Evolutionary conservation across 208 protist genomes (phyloP), one percentile per base, ranked within the genome.

Genomic region (Porcisia hertigi): DNA sequence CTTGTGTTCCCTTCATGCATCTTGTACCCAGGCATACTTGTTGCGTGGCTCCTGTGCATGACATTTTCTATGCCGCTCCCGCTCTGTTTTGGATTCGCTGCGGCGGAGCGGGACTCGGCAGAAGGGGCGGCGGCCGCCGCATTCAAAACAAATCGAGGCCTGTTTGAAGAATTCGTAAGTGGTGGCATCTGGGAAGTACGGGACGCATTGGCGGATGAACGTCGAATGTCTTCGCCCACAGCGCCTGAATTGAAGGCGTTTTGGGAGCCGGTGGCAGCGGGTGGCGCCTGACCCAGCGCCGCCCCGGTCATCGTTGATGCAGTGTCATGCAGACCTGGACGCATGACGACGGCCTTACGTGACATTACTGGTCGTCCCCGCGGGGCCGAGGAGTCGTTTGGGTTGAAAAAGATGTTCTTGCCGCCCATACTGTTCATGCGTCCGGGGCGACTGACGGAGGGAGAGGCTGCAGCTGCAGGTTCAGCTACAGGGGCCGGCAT

Each of bases 381-480:
- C 23, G 59, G 58, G 64, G 73, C 47, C 8, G 54, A 54, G 53
- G 76, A 64, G 7, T 72, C 77, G 39, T 73, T 73, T 5, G 88
- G 86, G 55, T 92, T 85, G 75, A 86, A 66, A 70, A 89, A 91
- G 65, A 91, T 69, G 76, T 92, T 79, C 58, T 77, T 83, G 77
- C 76, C 79, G 25, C 57, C 64, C 52, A 52, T 58, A 67, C 55
- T 53, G 16, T 20, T 52, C 43, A 77, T 34, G 18, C 69, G 70
- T 5, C 62, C 14, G 5, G 54, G 36, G 6, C 43, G 53, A 25
- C 49, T 14, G 23, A 49, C 36, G 7, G 72, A 4, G 34, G 76
- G 39, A 34, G 72, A 3, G 4, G 69, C 36, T 39, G 52, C 39
- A 30, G 64, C 23, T 36, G 76, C 9, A 23, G 79, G 34, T 23